Evolutionary conservation across 176 grass and related monocot species (phyloP).

Genomic region (Eremochloa ophiuroides): DNA sequence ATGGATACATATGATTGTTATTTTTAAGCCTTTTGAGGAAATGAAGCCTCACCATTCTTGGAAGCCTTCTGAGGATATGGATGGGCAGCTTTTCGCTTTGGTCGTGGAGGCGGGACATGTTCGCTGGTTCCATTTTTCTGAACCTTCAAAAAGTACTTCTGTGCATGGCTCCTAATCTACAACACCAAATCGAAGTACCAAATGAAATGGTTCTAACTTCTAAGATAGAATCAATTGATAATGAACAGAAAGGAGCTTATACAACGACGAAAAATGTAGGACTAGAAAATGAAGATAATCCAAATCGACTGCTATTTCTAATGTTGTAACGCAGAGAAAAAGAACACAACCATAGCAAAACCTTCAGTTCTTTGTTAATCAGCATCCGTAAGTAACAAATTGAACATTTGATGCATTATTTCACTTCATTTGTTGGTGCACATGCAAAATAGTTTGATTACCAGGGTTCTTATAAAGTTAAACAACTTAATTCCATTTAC

Average conservation of each 20-base stretch:
- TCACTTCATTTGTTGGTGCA: not conserved
- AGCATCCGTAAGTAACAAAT: not conserved
- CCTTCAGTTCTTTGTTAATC: not conserved
- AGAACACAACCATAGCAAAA: not conserved
- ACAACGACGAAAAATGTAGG: not conserved
- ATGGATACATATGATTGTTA: not conserved
- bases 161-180: conserved; percentile 97
- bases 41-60: conserved; percentile 72
- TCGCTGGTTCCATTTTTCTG: conserved; percentile 95
- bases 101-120: conserved; percentile 92
- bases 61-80: conserved; percentile 97
- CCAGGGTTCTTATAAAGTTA: not conserved
- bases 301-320: not conserved
- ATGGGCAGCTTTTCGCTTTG: conserved; percentile 97
- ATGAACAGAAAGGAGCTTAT: not conserved
- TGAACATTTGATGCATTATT: not conserved
- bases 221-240: not conserved
- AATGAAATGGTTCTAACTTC: conserved; percentile 6
- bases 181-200: conserved; percentile 13
- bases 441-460: conserved; percentile 5
- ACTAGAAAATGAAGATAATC: not conserved
- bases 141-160: conserved; percentile 98
- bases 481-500: not conserved
- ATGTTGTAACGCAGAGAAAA: not conserved
- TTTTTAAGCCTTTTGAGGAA: not conserved